These are phyloP conservation scores for Nakaseomyces delphensis DNA, from an alignment of 1,139 yeast species.

Conservation along the genomic window DNA sequence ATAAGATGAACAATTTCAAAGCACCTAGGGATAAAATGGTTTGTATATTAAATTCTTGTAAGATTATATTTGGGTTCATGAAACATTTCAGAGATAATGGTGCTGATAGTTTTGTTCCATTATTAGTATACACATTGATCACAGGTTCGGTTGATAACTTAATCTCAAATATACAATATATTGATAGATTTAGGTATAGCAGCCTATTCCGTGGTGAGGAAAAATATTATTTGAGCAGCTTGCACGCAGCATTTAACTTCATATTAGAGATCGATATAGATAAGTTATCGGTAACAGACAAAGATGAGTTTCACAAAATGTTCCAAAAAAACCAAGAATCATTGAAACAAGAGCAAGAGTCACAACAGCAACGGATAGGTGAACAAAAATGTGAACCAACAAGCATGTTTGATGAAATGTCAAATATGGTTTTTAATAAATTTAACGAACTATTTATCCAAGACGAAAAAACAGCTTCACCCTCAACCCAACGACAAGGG, in stretches of 20 bases:
- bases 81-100: slow-evolving; percentile 60
- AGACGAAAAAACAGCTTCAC: slow-evolving; percentile 5
- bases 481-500: slow-evolving; percentile 4
- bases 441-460: slow-evolving; percentile 22
- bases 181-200: slow-evolving; percentile 70
- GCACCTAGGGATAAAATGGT: slow-evolving; percentile 94
- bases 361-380: slow-evolving; percentile 3
- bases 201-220: slow-evolving; percentile 81
- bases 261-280: slow-evolving; percentile 51
- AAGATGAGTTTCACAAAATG: slow-evolving; percentile 45
- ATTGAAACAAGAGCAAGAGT: slow-evolving; percentile 4
- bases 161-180: slow-evolving; percentile 71
- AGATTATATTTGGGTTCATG: slow-evolving; percentile 79
- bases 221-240: slow-evolving; percentile 77
- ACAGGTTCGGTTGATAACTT: slow-evolving; percentile 58
- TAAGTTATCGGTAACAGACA: slow-evolving; percentile 57
- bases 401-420: slow-evolving; percentile 24
- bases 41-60: slow-evolving; percentile 84
- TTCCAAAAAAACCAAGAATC: slow-evolving; percentile 28
- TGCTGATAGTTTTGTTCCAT: slow-evolving; percentile 89
- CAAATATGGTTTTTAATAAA: slow-evolving; percentile 22
- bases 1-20: slow-evolving; percentile 70
- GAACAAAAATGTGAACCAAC: slow-evolving; percentile 1
- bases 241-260: slow-evolving; percentile 77
- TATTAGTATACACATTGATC: slow-evolving; percentile 69